These are phyloP conservation scores for Pseudocercospora fuligena DNA, from an alignment of 2,329 filamentous ascomycete species.

Conservation along the genomic window DNA sequence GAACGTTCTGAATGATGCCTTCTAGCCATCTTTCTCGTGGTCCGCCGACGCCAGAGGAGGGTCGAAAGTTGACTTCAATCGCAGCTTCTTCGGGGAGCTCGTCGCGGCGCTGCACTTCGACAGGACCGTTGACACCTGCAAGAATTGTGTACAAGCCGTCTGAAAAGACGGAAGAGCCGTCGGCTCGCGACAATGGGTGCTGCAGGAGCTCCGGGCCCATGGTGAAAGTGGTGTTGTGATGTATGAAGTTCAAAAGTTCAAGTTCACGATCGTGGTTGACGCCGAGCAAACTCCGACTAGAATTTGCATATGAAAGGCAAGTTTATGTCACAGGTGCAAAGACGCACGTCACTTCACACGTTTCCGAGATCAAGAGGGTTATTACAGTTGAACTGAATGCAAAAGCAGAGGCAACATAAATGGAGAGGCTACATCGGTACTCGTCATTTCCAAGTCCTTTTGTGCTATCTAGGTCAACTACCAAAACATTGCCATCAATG, in stretches of 20 bases:
- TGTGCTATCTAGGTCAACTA: conserved; percentile 2
- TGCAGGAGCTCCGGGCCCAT: conserved; percentile 37
- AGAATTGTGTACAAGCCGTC: conserved; percentile 79
- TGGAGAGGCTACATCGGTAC: not conserved
- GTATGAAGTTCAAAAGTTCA: not conserved
- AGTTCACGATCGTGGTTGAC: not conserved
- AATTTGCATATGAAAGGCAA: not conserved
- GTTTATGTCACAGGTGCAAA: not conserved
- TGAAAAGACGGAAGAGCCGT: conserved; percentile 80
- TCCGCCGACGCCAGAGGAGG: conserved; percentile 77
- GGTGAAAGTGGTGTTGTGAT: not conserved
- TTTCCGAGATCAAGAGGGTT: not conserved
- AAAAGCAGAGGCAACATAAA: too few species aligned
- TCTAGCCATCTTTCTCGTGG: conserved; percentile 74
- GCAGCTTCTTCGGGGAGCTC: conserved; percentile 90
- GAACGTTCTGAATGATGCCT: conserved; percentile 70
- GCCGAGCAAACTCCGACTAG: not conserved
- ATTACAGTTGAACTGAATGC: not conserved
- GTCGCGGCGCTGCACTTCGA: conserved; percentile 86
- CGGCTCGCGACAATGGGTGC: conserved; percentile 66
- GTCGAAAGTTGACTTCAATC: conserved; percentile 87
- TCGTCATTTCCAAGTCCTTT: not conserved
- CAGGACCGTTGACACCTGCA: conserved; percentile 86
- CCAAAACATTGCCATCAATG: not conserved
- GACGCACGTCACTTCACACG: not conserved